phyloP scores from a whole-genome alignment of 176 grass and related monocot species.

The Phragmites australis region DNA sequence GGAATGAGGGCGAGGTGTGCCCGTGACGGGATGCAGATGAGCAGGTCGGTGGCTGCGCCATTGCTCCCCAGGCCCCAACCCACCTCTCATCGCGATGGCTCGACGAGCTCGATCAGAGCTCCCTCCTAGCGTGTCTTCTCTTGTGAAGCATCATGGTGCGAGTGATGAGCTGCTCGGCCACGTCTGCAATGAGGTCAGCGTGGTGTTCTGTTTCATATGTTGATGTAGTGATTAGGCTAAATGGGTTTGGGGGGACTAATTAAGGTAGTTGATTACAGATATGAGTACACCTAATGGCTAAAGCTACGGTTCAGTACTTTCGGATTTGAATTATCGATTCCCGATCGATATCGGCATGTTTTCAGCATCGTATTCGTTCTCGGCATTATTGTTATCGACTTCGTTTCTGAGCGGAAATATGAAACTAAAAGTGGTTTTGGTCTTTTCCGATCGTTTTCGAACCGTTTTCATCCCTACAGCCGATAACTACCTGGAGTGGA shows the following conservation, averaged over 20 bases:
- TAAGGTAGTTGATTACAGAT: conserved; percentile 55
- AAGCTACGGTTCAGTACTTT: too few species aligned
- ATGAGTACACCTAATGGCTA: too few species aligned
- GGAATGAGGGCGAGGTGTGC: conserved; percentile 83
- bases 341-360: too few species aligned
- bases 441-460: too few species aligned
- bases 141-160: conserved; percentile 15
- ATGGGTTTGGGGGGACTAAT: conserved; percentile 30
- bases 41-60: conserved; percentile 56
- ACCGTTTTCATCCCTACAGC: too few species aligned
- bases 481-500: too few species aligned
- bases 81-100: conserved; percentile 28
- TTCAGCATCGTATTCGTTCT: too few species aligned
- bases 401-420: too few species aligned
- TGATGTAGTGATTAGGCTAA: conserved; percentile 26
- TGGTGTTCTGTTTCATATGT: conserved; percentile 2
- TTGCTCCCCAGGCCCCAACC: conserved; percentile 49
- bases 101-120: conserved; percentile 22
- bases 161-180: not conserved
- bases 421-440: too few species aligned
- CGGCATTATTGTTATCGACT: too few species aligned
- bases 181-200: conserved; percentile 18
- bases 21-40: conserved; percentile 82
- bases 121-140: conserved; percentile 7
- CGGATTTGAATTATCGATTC: too few species aligned